Evolutionary conservation across 305 asterid genomes (phyloP).

Genomic region (Stenogyne calaminthoides): DNA sequence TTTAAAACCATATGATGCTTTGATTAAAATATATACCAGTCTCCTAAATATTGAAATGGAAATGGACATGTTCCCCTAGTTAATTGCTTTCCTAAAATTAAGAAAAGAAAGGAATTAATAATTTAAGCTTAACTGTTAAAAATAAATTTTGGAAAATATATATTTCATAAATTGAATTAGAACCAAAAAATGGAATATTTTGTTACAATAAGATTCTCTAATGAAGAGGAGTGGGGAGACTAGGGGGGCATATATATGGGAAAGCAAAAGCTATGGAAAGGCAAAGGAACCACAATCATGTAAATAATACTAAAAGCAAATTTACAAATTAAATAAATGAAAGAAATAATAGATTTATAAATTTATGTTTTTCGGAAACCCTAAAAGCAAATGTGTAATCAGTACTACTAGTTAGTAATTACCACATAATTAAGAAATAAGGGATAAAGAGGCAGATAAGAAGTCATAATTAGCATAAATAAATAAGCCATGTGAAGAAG

Average conservation of each 20-base stretch:
- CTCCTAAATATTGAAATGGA: no score
- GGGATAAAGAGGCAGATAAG: not conserved
- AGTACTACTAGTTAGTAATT: not conserved
- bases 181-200: not conserved
- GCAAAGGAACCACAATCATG: not conserved
- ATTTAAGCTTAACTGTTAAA: no score
- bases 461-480: not conserved
- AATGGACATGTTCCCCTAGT: not conserved
- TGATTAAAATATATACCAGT: no score
- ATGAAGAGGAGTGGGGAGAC: not conserved
- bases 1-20: no score
- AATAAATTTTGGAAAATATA: no score
- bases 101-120: no score
- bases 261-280: no score
- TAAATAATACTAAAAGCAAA: not conserved
- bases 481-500: not conserved
- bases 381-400: not conserved
- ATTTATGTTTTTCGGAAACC: not conserved
- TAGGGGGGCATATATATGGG: not conserved
- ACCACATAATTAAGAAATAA: not conserved
- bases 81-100: not conserved
- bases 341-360: not conserved
- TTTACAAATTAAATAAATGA: not conserved
- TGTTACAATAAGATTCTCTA: not conserved
- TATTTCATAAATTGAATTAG: not conserved